A percentile compares a stretch with the other conserved stretches of the same genome.
Evolutionary conservation across 2,329 filamentous ascomycete species (phyloP).

Genomic region (Cryphonectria parasitica): DNA sequence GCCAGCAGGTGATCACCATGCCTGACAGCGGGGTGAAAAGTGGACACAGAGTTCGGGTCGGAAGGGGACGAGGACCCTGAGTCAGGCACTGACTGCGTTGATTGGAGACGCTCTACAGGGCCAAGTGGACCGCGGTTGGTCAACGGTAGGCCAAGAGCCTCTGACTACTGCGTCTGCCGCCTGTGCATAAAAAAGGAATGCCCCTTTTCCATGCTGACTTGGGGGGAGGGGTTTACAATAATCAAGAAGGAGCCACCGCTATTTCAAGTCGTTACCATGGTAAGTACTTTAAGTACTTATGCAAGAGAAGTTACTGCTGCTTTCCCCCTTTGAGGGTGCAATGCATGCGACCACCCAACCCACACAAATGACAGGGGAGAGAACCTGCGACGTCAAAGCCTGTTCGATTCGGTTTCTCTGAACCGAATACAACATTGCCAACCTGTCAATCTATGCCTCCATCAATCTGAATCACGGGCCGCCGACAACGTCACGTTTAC

Average conservation of each 20-base stretch:
- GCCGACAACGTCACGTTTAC: not conserved
- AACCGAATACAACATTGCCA: conserved; percentile 1
- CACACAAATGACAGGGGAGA: not conserved
- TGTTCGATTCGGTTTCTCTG: not conserved
- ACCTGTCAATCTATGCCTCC: not conserved
- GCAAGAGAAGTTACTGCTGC: not conserved
- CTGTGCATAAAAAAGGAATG: not conserved
- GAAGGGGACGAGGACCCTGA: conserved; percentile 3
- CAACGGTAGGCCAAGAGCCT: not conserved
- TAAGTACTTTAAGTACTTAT: not conserved
- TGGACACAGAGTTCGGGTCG: not conserved
- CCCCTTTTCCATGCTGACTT: not conserved
- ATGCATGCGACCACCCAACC: conserved; percentile 1
- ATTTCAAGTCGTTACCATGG: not conserved
- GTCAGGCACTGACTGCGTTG: not conserved
- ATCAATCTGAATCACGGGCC: not conserved
- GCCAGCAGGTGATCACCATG: not conserved
- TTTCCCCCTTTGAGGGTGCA: not conserved
- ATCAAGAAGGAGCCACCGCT: not conserved
- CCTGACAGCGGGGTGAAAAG: not conserved
- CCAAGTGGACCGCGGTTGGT: not conserved
- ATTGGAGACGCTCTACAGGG: not conserved
- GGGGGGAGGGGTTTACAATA: not conserved
- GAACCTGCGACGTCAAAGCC: conserved; percentile 1
- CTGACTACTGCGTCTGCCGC: not conserved